Evolutionary conservation across 2,329 filamentous ascomycete species (phyloP).

Genomic region (Scorias spongiosa): DNA sequence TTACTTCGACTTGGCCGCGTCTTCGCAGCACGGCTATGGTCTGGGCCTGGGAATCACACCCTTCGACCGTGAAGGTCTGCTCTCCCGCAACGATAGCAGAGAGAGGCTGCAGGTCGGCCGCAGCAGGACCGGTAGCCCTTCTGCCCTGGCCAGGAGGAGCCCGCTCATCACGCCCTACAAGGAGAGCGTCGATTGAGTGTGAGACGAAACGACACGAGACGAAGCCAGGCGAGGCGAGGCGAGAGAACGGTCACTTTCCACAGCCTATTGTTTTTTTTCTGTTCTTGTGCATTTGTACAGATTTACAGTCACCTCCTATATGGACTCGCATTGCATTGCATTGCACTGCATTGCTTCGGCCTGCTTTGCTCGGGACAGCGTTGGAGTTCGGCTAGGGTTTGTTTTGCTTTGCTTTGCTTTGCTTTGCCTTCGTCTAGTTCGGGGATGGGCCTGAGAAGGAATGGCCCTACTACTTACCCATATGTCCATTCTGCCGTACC

Average conservation of each 20-base stretch:
- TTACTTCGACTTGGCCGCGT: slow-evolving; percentile 32
- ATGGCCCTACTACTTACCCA: too few relatives aligned
- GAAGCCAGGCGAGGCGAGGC: too few relatives aligned
- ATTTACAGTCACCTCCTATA: too few relatives aligned
- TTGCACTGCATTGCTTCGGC: background rate
- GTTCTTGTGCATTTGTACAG: too few relatives aligned
- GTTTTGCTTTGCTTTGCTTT: background rate
- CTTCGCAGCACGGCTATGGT: slow-evolving; percentile 1
- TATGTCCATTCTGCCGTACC: too few relatives aligned
- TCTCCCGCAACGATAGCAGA: slow-evolving; percentile 70
- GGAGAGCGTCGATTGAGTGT: slow-evolving; percentile 20
- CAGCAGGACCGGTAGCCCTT: slow-evolving; percentile 33
- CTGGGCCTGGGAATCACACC: slow-evolving; percentile 21
- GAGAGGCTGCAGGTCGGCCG: slow-evolving; percentile 52
- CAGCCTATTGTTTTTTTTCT: too few relatives aligned
- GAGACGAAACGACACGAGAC: background rate
- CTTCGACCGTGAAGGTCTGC: slow-evolving; percentile 54
- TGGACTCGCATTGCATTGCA: too few relatives aligned
- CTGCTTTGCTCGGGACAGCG: background rate
- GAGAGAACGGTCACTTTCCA: too few relatives aligned
- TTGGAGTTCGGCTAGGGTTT: background rate
- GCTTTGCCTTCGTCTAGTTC: background rate
- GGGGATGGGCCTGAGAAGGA: background rate
- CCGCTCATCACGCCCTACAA: slow-evolving; percentile 21
- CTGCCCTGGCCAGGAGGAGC: slow-evolving; percentile 34